Evolutionary conservation across 257 asterid species (phyloP), one percentile per base, ranked within the genome.

Genomic region (Jacaranda mimosifolia): DNA sequence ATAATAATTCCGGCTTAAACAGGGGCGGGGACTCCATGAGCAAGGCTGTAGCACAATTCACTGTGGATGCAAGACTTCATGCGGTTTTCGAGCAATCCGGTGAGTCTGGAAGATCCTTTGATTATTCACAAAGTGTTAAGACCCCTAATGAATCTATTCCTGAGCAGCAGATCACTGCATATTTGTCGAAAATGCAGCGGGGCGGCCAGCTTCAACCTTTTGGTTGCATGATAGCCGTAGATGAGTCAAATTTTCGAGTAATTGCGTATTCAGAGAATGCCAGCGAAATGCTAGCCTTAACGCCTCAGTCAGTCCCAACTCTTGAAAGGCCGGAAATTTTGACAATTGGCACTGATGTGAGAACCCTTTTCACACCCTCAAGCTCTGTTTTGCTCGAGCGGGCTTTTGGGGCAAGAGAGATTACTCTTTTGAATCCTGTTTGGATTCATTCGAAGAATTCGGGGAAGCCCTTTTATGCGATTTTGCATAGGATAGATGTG

Each of bases 51-150:
- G 89, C 86, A 0, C 92, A 88, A n/a, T 88, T 81, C 86, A 86
- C 86, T 1, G 74, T 39, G 46, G 92, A 88, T 76, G 92, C 92
- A 13, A 74, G 89, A 11, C 81, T 86, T 19, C 87, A 84, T 58
- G 88, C 84, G 48, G 92, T 75, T 62, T 88, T 84, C 81, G 92
- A 88, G 83, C 87, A 77, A 69, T 86, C 92, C 18, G 84, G 86
- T 39, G 87, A 52, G 68, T 83, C 88, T 4, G 89, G 92, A 6
- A 75, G 71, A 19, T 79, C 84, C 6, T 86, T 84, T 78, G 86
- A 88, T 76, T 86, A 84, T 46, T 84, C 87, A 14, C 82, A 80
- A 72, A 85, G 89, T 59, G 81, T 86, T 45, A 68, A 75, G 65
- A 82, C 87, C 15, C 72, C 76, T 40, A 77, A 76, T 42, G 83